Conservation (phyloP, 306 rosid genomes). For the Cucumis hystrix region DNA sequence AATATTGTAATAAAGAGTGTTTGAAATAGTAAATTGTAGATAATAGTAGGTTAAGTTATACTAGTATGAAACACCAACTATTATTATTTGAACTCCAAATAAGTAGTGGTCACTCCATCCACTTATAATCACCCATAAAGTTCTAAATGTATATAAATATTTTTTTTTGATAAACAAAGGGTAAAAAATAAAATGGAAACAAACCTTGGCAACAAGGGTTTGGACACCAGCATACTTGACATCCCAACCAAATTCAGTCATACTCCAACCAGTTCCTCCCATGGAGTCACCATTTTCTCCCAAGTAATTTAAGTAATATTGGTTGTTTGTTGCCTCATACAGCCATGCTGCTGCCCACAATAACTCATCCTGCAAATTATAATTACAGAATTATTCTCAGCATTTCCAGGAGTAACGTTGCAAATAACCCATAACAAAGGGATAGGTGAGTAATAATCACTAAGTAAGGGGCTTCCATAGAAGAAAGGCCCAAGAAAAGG, state of each 20-base stretch:
- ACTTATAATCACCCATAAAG: too few species aligned
- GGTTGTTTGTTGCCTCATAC: slow-evolving; percentile 70
- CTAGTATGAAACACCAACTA: too few species aligned
- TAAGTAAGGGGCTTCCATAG: background rate
- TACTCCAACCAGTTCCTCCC: slow-evolving; percentile 98
- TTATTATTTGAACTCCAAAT: too few species aligned
- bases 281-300: slow-evolving; percentile 72
- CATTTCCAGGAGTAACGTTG: background rate
- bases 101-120: too few species aligned
- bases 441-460: background rate
- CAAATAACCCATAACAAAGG: background rate
- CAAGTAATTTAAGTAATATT: slow-evolving; percentile 78
- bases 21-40: too few species aligned
- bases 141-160: too few species aligned
- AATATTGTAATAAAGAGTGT: too few species aligned
- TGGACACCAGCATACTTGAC: slow-evolving; percentile 95
- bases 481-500: background rate
- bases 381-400: background rate
- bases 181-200: background rate
- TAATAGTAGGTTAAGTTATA: too few species aligned
- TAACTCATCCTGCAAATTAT: slow-evolving; percentile 57
- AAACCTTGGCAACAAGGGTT: slow-evolving; percentile 81
- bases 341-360: slow-evolving; percentile 99
- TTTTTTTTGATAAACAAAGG: too few species aligned
- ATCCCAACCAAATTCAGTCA: slow-evolving; percentile 96